Conservation (phyloP, 495 filamentous ascomycete genomes). For the Cenococcum geophilum region DNA sequence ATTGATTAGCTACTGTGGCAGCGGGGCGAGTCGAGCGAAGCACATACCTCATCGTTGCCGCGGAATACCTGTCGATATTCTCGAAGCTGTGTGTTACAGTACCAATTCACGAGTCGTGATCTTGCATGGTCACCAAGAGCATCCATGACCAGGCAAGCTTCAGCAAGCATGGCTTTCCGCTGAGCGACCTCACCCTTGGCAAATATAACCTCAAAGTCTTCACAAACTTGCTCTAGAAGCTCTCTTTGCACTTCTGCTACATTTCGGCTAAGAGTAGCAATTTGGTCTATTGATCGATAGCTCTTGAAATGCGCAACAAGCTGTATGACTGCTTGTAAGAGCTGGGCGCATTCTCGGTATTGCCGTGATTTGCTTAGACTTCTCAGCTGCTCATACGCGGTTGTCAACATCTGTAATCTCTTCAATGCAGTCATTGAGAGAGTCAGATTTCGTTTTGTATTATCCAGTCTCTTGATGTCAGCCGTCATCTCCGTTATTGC, state of each 20-base stretch:
- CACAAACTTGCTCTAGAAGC: slow-evolving; percentile 91
- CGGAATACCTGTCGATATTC: slow-evolving; percentile 95
- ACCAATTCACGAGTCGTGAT: slow-evolving; percentile 83
- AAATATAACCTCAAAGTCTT: slow-evolving; percentile 94
- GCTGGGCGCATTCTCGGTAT: slow-evolving; percentile 91
- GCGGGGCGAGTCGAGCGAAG: neutral
- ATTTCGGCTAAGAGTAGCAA: slow-evolving; percentile 85
- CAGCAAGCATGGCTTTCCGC: slow-evolving; percentile 64
- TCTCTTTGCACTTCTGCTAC: slow-evolving; percentile 93
- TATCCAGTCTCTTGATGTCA: slow-evolving; percentile 95
- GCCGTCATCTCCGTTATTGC: slow-evolving; percentile 98
- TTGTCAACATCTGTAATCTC: slow-evolving; percentile 95
- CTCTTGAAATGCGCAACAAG: slow-evolving; percentile 98
- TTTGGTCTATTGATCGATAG: slow-evolving; percentile 95
- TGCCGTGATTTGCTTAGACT: slow-evolving; percentile 78
- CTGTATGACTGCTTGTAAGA: slow-evolving; percentile 93
- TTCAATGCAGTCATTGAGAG: slow-evolving; percentile 98
- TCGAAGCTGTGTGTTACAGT: slow-evolving; percentile 92
- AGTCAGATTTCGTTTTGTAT: slow-evolving; percentile 92
- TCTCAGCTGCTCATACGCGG: slow-evolving; percentile 91
- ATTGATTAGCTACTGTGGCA: slow-evolving; percentile 12
- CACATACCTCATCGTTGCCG: slow-evolving; percentile 72
- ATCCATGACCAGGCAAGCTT: slow-evolving; percentile 92
- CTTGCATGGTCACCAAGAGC: slow-evolving; percentile 85
- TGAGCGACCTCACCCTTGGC: slow-evolving; percentile 77